phyloP scores from a whole-genome alignment of 2,329 filamentous ascomycete genomes.

The Cordyceps fumosorosea region DNA sequence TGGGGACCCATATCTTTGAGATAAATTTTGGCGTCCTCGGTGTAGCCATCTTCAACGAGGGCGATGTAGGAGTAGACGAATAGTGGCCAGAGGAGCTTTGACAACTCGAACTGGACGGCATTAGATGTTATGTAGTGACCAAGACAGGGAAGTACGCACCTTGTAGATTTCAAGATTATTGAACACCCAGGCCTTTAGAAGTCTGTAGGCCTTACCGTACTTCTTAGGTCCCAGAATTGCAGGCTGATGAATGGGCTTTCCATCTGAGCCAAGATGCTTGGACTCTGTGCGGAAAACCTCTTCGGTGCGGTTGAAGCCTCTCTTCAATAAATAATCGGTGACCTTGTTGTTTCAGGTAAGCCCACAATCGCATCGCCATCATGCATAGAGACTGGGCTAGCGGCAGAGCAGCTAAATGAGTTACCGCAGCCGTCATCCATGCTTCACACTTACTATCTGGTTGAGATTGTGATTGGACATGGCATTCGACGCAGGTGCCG shows the following conservation, averaged over 20 bases:
- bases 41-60: slow-evolving; percentile 65
- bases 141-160: slow-evolving; percentile 36
- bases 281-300: slow-evolving; percentile 89
- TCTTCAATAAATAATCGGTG: slow-evolving; percentile 91
- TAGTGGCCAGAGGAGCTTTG: slow-evolving; percentile 82
- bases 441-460: slow-evolving; percentile 69
- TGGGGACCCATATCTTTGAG: slow-evolving; percentile 58
- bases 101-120: slow-evolving; percentile 66
- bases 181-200: slow-evolving; percentile 78
- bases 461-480: slow-evolving; percentile 88
- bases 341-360: slow-evolving; percentile 41
- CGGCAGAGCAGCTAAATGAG: no score
- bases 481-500: slow-evolving; percentile 27
- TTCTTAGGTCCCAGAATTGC: slow-evolving; percentile 70
- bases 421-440: slow-evolving; percentile 16
- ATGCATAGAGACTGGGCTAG: no score
- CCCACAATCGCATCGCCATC: not conserved
- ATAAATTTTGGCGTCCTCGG: slow-evolving; percentile 66
- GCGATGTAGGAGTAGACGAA: slow-evolving; percentile 91
- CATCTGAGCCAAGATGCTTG: slow-evolving; percentile 72
- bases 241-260: slow-evolving; percentile 62
- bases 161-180: slow-evolving; percentile 93
- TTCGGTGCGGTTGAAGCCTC: slow-evolving; percentile 89
- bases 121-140: slow-evolving; percentile 18
- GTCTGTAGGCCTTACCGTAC: slow-evolving; percentile 67